Base-by-base conservation (phyloP, 176 grass and related monocot species). In the Leersia perrieri region DNA sequence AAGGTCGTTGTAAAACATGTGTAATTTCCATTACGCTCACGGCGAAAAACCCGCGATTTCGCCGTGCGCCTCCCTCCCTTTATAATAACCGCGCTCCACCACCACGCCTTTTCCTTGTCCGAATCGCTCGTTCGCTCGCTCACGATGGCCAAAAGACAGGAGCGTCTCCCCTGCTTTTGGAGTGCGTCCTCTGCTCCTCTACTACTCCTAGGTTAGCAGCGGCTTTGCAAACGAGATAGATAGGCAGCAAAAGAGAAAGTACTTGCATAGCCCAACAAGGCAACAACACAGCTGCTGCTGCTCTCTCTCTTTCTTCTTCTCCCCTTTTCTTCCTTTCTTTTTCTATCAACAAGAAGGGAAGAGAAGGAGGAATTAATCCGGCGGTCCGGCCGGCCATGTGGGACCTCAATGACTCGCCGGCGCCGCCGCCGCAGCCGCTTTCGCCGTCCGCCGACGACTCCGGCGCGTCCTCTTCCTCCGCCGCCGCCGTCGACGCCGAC, bases 401-500 rank as follows among this genome's bases (percentile, higher is more conserved):
- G 95, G 88, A 98, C 74, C 95, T 98, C 57, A 98, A 98, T 70
- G 92, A 89, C 84, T 91, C 88, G 66, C 95, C 95, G 30, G 88
- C 84, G 60, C 75, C 82, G 77, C 23, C 84, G 60, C 47, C 44
- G 44, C 60, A 70, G 47, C 49, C 88, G 29, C 76, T 85, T 12
- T 94, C 92, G 55, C 88, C 83, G 1, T 78, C 83, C 28, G 87
- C 83, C 2, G 94, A 89, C 45, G 94, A 88, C 61, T 87, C 77
- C 80, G 82, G 84, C 72, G 90, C 88, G 25, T 94, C 83, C 40
- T 86, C 86, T 39, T 85, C 77, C 2, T 82, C 86, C 0, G 85
- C 77, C 7, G 63, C 67, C 12, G 90, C 82, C 12, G 15, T 31
- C 30, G 87, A 92, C 9, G 86, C 23, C 49, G 87, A 89, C 11